A percentile compares a stretch with the other conserved stretches of the same genome.
phyloP scores from a whole-genome alignment of 495 filamentous ascomycete species.

The Oleoguttula mirabilis region DNA sequence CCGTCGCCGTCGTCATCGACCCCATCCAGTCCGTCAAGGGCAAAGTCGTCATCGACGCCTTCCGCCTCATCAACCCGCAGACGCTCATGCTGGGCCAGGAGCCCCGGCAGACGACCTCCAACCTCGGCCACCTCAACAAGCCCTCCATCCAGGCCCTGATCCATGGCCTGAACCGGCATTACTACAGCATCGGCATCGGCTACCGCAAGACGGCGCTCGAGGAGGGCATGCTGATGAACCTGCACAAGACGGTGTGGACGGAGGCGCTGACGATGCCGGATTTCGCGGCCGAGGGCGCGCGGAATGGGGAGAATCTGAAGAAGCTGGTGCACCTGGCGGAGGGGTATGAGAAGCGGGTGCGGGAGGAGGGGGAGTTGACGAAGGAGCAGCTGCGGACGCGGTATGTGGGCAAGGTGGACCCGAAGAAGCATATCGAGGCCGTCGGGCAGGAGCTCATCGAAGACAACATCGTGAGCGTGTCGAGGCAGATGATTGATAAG shows the following conservation, averaged over 20 bases:
- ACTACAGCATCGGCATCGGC: conserved; percentile 97
- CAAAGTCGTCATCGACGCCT: conserved; percentile 98
- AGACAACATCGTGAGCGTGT: conserved; percentile 95
- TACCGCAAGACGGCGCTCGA: conserved; percentile 96
- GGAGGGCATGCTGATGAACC: conserved; percentile 99
- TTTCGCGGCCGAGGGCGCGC: conserved; percentile 69
- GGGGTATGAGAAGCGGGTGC: conserved; percentile 95
- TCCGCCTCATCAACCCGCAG: conserved; percentile 97
- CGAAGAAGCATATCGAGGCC: conserved; percentile 97
- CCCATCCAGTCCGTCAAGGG: conserved; percentile 99
- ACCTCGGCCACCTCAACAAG: conserved; percentile 96
- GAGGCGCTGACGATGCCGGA: conserved; percentile 96
- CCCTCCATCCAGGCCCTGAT: conserved; percentile 98
- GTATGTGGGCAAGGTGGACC: conserved; percentile 97
- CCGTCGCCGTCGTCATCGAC: conserved; percentile 94
- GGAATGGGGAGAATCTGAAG: conserved; percentile 77
- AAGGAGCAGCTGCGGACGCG: conserved; percentile 97
- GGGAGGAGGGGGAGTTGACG: conserved; percentile 91
- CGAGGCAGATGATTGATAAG: conserved; percentile 98
- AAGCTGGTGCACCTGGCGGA: conserved; percentile 80
- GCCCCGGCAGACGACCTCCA: conserved; percentile 94
- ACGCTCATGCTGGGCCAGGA: conserved; percentile 97
- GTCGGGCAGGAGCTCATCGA: conserved; percentile 93
- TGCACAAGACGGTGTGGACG: conserved; percentile 99
- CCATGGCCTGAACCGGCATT: conserved; percentile 93